These are phyloP conservation scores for Phylloboletellus chloephorus DNA, from an alignment of 1,284 basidiomycete genomes.

Conservation along the genomic window DNA sequence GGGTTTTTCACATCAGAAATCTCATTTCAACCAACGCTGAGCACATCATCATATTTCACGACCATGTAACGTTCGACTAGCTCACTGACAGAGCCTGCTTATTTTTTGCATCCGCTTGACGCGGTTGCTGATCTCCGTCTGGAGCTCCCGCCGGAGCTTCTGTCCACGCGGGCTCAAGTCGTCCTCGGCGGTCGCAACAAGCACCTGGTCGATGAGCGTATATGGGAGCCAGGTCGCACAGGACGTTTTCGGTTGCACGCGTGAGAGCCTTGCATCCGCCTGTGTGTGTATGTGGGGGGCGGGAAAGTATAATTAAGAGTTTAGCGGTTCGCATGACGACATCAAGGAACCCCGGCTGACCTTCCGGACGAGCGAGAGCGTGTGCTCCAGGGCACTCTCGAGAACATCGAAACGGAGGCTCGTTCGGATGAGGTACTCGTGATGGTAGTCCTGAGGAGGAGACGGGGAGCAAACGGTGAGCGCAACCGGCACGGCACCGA, in stretches of 20 bases:
- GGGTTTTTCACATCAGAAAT: conserved; percentile 4
- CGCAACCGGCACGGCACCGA: conserved; percentile 10
- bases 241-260: conserved; percentile 51
- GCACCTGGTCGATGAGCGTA: conserved; percentile 80
- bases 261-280: conserved; percentile 56
- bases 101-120: conserved; percentile 62
- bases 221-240: conserved; percentile 77
- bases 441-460: conserved; percentile 55
- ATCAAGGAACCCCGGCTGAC: conserved; percentile 36
- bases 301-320: conserved; percentile 10
- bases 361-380: conserved; percentile 64
- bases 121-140: conserved; percentile 53
- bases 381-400: conserved; percentile 72
- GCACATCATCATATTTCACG: conserved; percentile 10
- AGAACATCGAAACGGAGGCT: conserved; percentile 75
- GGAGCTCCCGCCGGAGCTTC: conserved; percentile 43
- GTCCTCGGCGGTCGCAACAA: conserved; percentile 58
- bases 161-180: conserved; percentile 42
- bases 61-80: neutral
- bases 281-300: conserved; percentile 26
- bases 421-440: conserved; percentile 72
- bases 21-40: conserved; percentile 20
- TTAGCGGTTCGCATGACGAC: conserved; percentile 9
- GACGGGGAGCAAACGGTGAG: conserved; percentile 8
- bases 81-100: conserved; percentile 28